Percentiles rank a stretch among this genome's conserved stretches.
Conservation (phyloP, 805 yeast species). For the Wickerhamomyces bisporus region DNA sequence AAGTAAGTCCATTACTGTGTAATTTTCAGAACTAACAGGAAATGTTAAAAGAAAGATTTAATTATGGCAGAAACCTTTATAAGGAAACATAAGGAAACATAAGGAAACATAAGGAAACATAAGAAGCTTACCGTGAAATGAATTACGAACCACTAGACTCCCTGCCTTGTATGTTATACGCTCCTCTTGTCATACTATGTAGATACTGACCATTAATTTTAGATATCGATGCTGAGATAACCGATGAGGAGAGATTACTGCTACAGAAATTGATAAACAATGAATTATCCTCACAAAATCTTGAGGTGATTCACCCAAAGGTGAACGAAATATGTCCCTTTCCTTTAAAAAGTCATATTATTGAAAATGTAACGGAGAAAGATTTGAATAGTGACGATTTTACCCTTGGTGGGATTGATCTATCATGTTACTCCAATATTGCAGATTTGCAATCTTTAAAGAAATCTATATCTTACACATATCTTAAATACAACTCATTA, state of each 20-base stretch:
- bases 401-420: conserved; percentile 30
- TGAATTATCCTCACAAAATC: conserved; percentile 7
- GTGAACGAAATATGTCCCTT: conserved; percentile 20
- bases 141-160: conserved; percentile 34
- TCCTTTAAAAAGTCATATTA: conserved; percentile 4
- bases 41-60: too few relatives aligned
- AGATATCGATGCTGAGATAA: conserved; percentile 32
- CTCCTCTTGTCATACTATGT: too few relatives aligned
- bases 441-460: conserved; percentile 21
- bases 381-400: conserved; percentile 15
- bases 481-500: conserved; percentile 33
- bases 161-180: conserved; percentile 39
- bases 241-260: conserved; percentile 31
- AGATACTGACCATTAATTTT: too few relatives aligned
- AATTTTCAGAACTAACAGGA: too few relatives aligned
- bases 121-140: conserved; percentile 8
- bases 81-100: too few relatives aligned
- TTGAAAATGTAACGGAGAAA: conserved; percentile 8
- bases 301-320: conserved; percentile 10
- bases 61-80: too few relatives aligned
- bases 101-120: too few relatives aligned
- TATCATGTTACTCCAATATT: conserved; percentile 26
- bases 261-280: conserved; percentile 31
- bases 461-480: conserved; percentile 24
- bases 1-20: too few relatives aligned